A percentile compares a stretch with the other conserved stretches of the same genome.
These are phyloP conservation scores for Pyrenochaeta sp. DNA, from an alignment of 2,329 filamentous ascomycete genomes.

Conservation along the genomic window DNA sequence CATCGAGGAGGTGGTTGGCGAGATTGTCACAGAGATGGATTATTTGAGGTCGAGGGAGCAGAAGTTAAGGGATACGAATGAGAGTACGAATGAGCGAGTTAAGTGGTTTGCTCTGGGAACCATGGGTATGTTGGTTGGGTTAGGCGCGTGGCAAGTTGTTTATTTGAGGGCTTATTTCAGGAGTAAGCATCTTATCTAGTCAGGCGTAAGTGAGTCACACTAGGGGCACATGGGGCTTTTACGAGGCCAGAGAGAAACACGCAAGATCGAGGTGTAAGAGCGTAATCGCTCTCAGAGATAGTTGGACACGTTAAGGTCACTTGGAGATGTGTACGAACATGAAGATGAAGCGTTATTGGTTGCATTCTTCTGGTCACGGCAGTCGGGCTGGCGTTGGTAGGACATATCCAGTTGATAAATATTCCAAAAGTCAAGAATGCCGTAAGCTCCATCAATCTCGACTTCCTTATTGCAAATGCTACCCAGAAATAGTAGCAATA, in stretches of 20 bases:
- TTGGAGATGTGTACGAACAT: conserved; percentile 30
- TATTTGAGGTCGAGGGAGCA: conserved; percentile 90
- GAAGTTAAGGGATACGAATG: conserved; percentile 96
- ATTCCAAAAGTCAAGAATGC: not conserved
- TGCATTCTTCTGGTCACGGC: conserved; percentile 27
- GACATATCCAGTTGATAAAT: conserved; percentile 13
- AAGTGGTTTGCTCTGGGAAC: conserved; percentile 98
- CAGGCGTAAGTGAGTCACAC: not conserved
- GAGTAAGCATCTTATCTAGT: conserved; percentile 62
- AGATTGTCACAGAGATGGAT: conserved; percentile 95
- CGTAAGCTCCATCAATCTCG: not conserved
- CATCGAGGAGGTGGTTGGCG: conserved; percentile 87
- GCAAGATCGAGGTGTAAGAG: not conserved
- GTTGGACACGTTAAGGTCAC: not conserved
- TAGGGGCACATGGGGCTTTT: too few species aligned
- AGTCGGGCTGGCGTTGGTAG: conserved; percentile 34
- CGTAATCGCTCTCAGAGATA: not conserved
- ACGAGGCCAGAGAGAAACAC: not conserved
- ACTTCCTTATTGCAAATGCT: not conserved
- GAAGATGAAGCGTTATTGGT: conserved; percentile 15
- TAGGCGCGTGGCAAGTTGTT: conserved; percentile 97
- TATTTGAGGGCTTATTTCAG: conserved; percentile 96
- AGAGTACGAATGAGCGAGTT: conserved; percentile 98
- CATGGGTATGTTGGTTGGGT: conserved; percentile 85
- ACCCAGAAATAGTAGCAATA: not conserved